Percentiles rank a stretch among this genome's conserved stretches.
phyloP scores from a whole-genome alignment of 345 rosid genomes.

The Atalantia buxifolia region DNA sequence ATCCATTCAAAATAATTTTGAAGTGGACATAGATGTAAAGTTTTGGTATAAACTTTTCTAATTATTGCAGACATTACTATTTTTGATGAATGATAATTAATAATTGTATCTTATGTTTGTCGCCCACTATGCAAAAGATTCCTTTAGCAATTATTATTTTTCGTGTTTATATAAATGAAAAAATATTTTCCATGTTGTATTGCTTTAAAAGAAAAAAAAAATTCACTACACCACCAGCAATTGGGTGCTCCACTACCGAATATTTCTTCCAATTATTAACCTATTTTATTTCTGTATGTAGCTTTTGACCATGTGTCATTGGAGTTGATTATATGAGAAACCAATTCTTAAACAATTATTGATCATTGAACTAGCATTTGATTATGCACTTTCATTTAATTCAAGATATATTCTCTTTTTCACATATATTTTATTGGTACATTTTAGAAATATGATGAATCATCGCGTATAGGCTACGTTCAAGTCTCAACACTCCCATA shows the following conservation, averaged over 20 bases:
- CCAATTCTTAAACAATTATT: neutral
- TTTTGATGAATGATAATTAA: neutral
- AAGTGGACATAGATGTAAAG: neutral
- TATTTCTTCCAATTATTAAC: neutral
- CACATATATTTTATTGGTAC: neutral
- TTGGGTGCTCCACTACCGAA: neutral
- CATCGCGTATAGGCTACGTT: neutral
- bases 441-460: neutral
- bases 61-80: neutral
- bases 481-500: too few relatives aligned
- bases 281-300: neutral
- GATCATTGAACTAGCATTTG: neutral
- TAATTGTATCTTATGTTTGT: neutral
- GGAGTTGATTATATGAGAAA: neutral
- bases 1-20: too few relatives aligned
- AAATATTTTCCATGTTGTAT: neutral
- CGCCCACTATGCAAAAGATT: neutral
- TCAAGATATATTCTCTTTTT: neutral
- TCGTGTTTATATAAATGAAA: neutral
- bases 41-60: neutral
- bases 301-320: neutral
- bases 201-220: too few relatives aligned
- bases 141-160: neutral
- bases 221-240: neutral
- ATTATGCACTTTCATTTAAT: neutral